A percentile compares a stretch with the other conserved stretches of the same genome.
Conservation (phyloP, 352 stramenopile genomes). For the Phytophthora uliginosa region DNA sequence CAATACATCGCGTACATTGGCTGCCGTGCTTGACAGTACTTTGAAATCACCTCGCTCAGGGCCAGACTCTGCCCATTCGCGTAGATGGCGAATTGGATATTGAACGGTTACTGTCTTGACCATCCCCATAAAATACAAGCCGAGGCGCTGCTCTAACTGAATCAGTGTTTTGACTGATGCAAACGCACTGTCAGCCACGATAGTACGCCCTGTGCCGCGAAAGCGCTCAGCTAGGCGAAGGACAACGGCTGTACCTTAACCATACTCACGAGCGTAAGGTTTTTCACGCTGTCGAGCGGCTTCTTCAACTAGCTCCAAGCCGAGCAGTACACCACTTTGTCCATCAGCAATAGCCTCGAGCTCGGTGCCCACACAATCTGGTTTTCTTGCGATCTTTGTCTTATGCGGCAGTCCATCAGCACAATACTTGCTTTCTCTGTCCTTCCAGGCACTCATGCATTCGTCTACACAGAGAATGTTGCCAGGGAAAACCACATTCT, state of each 20-base stretch:
- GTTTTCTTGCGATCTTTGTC: slow-evolving; percentile 12
- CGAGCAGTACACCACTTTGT: not conserved
- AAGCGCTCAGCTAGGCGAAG: too few relatives aligned
- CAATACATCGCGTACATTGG: too few relatives aligned
- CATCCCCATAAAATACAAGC: too few relatives aligned
- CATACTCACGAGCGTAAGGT: not conserved
- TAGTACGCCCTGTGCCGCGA: too few relatives aligned
- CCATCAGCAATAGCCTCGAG: slow-evolving; percentile 5
- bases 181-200: too few relatives aligned
- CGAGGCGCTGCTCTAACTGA: too few relatives aligned
- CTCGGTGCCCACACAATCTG: not conserved
- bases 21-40: too few relatives aligned
- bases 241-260: not conserved
- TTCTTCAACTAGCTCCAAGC: slow-evolving; percentile 1
- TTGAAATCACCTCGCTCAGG: too few relatives aligned
- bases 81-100: too few relatives aligned
- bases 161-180: too few relatives aligned
- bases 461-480: not conserved
- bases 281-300: not conserved
- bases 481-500: not conserved
- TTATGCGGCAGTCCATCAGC: slow-evolving; percentile 4
- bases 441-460: slow-evolving; percentile 10
- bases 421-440: not conserved
- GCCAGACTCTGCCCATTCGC: too few relatives aligned
- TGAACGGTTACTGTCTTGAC: too few relatives aligned